phyloP scores from a whole-genome alignment of 192 early-diverging fungal species.

The Chytriomyces sp. region DNA sequence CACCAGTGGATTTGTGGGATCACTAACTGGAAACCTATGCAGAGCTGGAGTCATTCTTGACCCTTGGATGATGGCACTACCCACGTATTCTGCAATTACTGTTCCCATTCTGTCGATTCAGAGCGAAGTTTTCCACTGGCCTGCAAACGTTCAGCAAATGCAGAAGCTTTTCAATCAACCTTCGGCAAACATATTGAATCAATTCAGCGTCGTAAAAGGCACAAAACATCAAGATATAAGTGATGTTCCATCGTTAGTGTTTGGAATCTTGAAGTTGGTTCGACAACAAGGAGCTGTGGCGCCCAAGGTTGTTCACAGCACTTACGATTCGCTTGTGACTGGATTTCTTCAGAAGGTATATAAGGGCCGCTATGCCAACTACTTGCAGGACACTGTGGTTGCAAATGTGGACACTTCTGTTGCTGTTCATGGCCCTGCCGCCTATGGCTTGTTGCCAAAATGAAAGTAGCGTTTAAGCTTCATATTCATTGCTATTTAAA shows the following conservation, averaged over 20 bases:
- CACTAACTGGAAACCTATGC: background rate
- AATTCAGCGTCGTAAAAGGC: constrained; percentile 11
- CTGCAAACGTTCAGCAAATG: background rate
- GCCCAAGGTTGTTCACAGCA: background rate
- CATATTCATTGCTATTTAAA: background rate
- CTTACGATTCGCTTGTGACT: constrained; percentile 2
- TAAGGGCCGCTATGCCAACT: background rate
- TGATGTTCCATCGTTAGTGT: constrained; percentile 1
- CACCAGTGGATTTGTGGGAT: background rate
- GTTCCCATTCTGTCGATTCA: constrained; percentile 27
- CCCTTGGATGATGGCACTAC: constrained; percentile 32
- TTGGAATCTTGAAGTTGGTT: background rate
- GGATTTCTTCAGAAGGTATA: constrained; percentile 8
- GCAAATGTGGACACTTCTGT: background rate
- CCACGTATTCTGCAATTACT: background rate
- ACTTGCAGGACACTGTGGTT: background rate
- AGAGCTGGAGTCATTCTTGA: constrained; percentile 25
- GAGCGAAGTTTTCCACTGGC: constrained; percentile 27
- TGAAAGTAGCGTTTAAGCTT: background rate
- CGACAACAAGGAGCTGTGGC: background rate
- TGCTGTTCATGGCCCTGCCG: background rate
- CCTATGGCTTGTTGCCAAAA: background rate
- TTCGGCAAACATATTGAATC: background rate
- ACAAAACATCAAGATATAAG: constrained; percentile 27
- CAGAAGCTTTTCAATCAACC: background rate